Evolutionary conservation across 257 asterid species (phyloP).

Genomic region (Solanum corneliomulleri): DNA sequence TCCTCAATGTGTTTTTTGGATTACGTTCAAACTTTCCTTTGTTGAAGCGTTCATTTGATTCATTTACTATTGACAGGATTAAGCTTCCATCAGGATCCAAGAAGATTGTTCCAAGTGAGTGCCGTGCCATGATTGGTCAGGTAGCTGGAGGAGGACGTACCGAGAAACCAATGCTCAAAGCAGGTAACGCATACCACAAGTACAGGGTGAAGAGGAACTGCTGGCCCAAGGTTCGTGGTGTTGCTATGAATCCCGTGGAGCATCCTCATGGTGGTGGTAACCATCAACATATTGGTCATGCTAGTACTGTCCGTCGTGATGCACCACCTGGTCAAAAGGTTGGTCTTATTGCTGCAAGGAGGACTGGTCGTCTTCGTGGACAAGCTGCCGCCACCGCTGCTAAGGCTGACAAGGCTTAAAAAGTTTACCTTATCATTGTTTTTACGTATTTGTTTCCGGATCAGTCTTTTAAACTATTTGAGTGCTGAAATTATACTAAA

Average conservation of each 20-base stretch:
- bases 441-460: not conserved
- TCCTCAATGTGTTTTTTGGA: not conserved
- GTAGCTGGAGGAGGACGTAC: conserved; percentile 85
- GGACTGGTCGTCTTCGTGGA: conserved; percentile 79
- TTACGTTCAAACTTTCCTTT: not conserved
- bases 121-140: conserved; percentile 83
- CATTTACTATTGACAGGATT: conserved; percentile 19
- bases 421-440: not conserved
- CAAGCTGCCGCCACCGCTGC: conserved; percentile 68
- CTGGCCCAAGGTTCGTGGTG: conserved; percentile 91
- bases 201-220: conserved; percentile 64
- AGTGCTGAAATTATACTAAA: conserved; percentile 13
- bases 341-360: conserved; percentile 73
- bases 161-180: conserved; percentile 68
- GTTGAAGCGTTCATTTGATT: not conserved
- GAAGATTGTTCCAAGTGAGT: conserved; percentile 69
- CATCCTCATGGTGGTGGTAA: conserved; percentile 92
- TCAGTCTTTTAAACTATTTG: not conserved
- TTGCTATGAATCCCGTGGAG: conserved; percentile 79
- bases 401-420: conserved; percentile 43
- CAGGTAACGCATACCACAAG: conserved; percentile 73
- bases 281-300: conserved; percentile 83
- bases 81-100: conserved; percentile 81
- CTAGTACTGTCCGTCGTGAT: conserved; percentile 71
- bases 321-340: conserved; percentile 87